A percentile compares a stretch with the other conserved stretches of the same genome.
Evolutionary conservation across 257 asterid species (phyloP).

Genomic region (Leonotis leonurus): DNA sequence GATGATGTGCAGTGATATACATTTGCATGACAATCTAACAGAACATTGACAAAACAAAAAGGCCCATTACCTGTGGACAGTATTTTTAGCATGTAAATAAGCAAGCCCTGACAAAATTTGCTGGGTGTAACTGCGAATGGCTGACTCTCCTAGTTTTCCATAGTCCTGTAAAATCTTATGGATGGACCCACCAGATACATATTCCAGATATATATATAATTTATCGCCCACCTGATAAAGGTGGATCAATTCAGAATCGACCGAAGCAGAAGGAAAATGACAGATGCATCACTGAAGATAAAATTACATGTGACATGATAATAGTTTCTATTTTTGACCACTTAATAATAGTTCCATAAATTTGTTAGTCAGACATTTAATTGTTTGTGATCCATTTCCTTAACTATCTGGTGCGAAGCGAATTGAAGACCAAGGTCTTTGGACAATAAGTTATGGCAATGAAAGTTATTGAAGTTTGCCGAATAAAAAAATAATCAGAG

Average conservation of each 20-base stretch:
- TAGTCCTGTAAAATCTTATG: slow-evolving; percentile 88
- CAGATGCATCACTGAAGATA: not conserved
- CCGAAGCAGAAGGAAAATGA: slow-evolving; percentile 6
- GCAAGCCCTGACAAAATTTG: slow-evolving; percentile 96
- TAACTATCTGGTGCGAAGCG: slow-evolving; percentile 9
- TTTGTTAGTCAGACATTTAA: not conserved
- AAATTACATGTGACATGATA: not conserved
- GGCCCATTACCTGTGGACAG: slow-evolving; percentile 71
- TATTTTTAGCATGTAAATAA: slow-evolving; percentile 71
- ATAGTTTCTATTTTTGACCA: not conserved
- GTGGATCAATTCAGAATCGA: slow-evolving; percentile 16
- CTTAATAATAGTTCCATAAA: not conserved
- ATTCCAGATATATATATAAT: slow-evolving; percentile 84
- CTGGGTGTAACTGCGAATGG: slow-evolving; percentile 89
- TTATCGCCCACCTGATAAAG: slow-evolving; percentile 71
- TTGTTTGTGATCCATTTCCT: not conserved
- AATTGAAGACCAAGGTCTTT: slow-evolving; percentile 8
- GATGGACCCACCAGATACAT: slow-evolving; percentile 96
- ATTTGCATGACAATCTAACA: slow-evolving; percentile 4
- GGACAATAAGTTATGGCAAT: no score
- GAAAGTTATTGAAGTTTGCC: slow-evolving; percentile 4
- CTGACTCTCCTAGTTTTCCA: slow-evolving; percentile 88
- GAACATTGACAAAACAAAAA: slow-evolving; percentile 15
- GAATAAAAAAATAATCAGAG: not conserved
- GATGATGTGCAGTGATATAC: not conserved